Percentiles rank a stretch among this genome's conserved stretches.
These are phyloP conservation scores for Trichophyton mentagrophytes DNA, from an alignment of 2,329 filamentous ascomycete genomes.

Conservation along the genomic window DNA sequence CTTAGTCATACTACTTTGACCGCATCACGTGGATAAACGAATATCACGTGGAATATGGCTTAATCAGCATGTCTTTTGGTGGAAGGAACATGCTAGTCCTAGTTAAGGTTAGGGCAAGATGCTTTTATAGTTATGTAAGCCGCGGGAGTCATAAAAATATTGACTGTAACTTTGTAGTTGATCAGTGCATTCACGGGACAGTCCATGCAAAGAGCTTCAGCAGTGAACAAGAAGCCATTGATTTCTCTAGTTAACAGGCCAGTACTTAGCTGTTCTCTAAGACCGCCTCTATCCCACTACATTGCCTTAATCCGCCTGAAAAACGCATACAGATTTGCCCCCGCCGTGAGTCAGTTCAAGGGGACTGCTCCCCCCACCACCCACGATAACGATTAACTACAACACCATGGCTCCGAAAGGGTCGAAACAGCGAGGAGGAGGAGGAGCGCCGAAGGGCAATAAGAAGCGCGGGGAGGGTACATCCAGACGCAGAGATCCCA, in stretches of 20 bases:
- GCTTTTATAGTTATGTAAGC: neutral
- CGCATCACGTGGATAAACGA: neutral
- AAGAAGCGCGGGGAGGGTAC: neutral
- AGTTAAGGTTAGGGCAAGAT: neutral
- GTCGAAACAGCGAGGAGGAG: neutral
- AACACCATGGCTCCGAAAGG: neutral
- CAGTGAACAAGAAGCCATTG: neutral
- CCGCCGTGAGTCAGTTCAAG: neutral
- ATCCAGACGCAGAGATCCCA: constrained; percentile 22
- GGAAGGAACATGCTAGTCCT: neutral
- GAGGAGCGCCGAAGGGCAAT: neutral
- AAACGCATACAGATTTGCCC: neutral
- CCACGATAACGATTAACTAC: neutral
- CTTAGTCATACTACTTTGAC: neutral
- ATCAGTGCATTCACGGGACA: neutral
- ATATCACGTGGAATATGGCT: neutral
- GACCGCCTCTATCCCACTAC: neutral
- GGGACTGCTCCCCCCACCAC: neutral
- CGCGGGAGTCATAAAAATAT: neutral
- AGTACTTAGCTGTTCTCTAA: neutral
- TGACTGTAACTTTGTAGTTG: neutral
- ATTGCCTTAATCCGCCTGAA: neutral
- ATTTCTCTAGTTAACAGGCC: neutral
- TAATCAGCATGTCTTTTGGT: too few species aligned
- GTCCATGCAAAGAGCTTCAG: neutral